Evolutionary conservation across 495 filamentous ascomycete genomes (phyloP), one percentile per base, ranked within the genome.

Genomic region (Parathielavia appendiculata): DNA sequence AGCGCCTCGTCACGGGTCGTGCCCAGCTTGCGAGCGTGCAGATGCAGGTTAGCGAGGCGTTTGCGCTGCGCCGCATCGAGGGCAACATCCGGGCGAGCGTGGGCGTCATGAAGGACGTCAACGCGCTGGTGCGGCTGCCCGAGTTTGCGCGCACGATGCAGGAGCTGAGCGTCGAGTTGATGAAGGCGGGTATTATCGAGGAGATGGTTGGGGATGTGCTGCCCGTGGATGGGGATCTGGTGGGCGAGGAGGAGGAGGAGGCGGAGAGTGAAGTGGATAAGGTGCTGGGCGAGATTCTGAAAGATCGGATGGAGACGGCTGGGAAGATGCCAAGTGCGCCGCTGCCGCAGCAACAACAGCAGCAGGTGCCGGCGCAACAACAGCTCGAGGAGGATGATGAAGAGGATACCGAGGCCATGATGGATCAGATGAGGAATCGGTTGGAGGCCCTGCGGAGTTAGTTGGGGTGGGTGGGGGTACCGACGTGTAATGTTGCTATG

Each of bases 31-130:
- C 88, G 73, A 91, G 86, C 69, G 95, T 98, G 55, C 86, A 91
- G 64, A 96, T 97, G 95, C 95, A 97, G 73, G 95, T 98, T 61
- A 90, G 89, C 66, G 92, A 97, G 74, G 92, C 95, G 2, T 98
- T 97, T 68, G 89, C 90, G 6, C 86, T 96, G 66, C 85, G 92
- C 61, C 96, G 95, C 79, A 97, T 97, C 63, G 92, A 97, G 77
- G 95, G 95, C 43, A 90, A 84, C 69, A 89, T 98, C 62, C 79
- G 84, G 54, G 89, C 88, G 49, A 87, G 82, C 57, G 92, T 92
- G 13, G 88, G 88, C 17, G 91, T 98, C 61, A 97, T 98, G 93
- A 91, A 90, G 71, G 91, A 97, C 71, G 92, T 98, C 48, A 98
- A 98, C 70, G 81, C 79, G 4, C 76, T 97, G 8, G 82, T 97